Conservation (phyloP, 2,329 filamentous ascomycete genomes). For the Fusarium sulawesiense region DNA sequence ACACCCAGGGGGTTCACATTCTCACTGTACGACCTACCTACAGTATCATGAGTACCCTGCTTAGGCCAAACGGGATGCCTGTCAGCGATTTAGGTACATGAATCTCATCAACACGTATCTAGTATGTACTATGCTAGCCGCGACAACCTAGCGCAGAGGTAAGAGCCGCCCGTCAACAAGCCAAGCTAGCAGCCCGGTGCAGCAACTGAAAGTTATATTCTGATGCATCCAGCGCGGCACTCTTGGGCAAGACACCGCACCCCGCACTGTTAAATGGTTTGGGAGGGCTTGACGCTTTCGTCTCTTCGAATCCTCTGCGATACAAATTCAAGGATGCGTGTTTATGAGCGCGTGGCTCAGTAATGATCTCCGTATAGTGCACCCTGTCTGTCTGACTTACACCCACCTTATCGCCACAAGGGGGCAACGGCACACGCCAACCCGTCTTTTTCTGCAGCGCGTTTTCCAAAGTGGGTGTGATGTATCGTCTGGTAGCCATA, state of each 20-base stretch:
- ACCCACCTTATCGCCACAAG: conserved; percentile 38
- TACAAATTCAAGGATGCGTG: conserved; percentile 22
- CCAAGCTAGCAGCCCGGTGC: background rate
- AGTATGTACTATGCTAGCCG: conserved; percentile 15
- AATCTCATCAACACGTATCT: conserved; percentile 15
- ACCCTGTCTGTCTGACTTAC: conserved; percentile 39
- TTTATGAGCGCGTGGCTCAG: conserved; percentile 41
- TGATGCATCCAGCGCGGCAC: background rate
- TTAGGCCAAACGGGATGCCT: conserved; percentile 10
- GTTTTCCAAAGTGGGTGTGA: conserved; percentile 38
- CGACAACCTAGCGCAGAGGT: conserved; percentile 11
- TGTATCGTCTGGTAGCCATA: conserved; percentile 22
- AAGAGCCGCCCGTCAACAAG: conserved; percentile 21
- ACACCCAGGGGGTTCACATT: conserved; percentile 17
- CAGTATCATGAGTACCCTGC: background rate
- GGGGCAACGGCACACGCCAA: conserved; percentile 37
- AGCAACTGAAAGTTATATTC: background rate
- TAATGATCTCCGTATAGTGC: conserved; percentile 32
- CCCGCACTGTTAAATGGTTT: conserved; percentile 6
- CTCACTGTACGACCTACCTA: background rate
- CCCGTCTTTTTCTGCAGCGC: conserved; percentile 34
- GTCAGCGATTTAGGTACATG: conserved; percentile 20
- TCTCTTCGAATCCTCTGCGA: conserved; percentile 18
- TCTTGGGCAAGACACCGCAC: conserved; percentile 2
- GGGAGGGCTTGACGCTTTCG: conserved; percentile 38